Conservation (phyloP, 1,139 yeast genomes). For the Candida frijolesensis region DNA sequence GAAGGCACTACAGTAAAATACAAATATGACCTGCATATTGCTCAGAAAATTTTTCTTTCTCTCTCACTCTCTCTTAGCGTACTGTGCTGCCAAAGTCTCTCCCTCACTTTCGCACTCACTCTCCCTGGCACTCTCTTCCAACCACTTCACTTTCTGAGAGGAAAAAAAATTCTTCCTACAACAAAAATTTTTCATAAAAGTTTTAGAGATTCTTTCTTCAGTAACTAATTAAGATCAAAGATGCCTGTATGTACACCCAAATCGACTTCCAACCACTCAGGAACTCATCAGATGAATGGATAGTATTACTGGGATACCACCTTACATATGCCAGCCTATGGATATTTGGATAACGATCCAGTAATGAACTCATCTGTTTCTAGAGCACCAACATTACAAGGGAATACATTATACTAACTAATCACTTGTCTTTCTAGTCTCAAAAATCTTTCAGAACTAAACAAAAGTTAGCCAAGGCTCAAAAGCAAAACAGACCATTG, state of each 20-base stretch:
- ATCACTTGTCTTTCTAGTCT: constrained; percentile 50
- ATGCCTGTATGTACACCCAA: constrained; percentile 38
- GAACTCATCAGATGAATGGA: background rate
- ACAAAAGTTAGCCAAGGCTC: constrained; percentile 99
- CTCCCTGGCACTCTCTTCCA: background rate
- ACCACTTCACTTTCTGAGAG: background rate
- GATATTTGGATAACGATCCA: too few species aligned
- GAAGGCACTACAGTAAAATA: too few species aligned
- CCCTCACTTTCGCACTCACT: background rate
- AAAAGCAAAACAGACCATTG: constrained; percentile 99
- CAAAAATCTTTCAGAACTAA: constrained; percentile 97
- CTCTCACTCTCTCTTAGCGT: background rate
- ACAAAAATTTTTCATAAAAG: constrained; percentile 9
- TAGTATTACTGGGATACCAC: background rate
- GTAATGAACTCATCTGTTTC: background rate
- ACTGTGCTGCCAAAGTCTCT: background rate
- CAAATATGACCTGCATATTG: constrained; percentile 1
- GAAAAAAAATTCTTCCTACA: constrained; percentile 9
- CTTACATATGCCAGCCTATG: background rate
- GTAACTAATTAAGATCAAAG: constrained; percentile 21
- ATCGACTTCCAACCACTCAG: background rate
- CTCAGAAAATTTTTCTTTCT: background rate
- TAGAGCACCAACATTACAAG: background rate
- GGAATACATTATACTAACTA: constrained; percentile 22
- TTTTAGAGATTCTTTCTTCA: constrained; percentile 10